phyloP scores from a whole-genome alignment of 2,329 filamentous ascomycete genomes.

The Venturia aucupariae region DNA sequence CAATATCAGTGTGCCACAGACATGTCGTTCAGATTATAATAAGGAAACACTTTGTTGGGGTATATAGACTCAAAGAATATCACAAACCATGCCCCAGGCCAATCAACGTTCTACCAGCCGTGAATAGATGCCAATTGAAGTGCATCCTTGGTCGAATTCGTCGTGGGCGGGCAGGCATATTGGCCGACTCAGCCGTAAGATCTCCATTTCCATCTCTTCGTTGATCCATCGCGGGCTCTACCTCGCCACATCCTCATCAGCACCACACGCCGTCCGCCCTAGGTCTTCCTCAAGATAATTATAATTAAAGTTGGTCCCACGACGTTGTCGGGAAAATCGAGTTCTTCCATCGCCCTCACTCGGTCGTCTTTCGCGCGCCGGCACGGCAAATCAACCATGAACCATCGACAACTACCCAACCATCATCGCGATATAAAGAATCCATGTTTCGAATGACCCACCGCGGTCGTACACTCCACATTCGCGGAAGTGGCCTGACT shows the following conservation, averaged over 20 bases:
- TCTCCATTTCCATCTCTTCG: background rate
- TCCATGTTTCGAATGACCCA: background rate
- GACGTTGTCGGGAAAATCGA: background rate
- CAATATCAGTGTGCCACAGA: background rate
- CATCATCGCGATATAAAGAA: background rate
- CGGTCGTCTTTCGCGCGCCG: background rate
- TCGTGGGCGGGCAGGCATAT: background rate
- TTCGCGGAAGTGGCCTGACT: background rate
- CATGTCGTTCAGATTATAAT: background rate
- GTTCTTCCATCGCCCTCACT: background rate
- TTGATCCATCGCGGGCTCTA: background rate
- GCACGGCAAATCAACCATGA: background rate
- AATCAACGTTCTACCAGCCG: background rate
- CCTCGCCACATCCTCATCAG: background rate
- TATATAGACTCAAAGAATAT: slow-evolving; percentile 5
- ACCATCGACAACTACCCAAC: background rate
- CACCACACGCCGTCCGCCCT: background rate
- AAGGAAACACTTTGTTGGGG: background rate
- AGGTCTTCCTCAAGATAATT: background rate
- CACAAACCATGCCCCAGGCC: background rate
- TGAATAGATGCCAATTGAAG: background rate
- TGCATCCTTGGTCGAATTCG: background rate
- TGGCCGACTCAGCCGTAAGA: background rate
- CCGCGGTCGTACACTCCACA: background rate
- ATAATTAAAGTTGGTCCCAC: background rate